Percentiles rank a stretch among this genome's conserved stretches.
Evolutionary conservation across 1,139 yeast species (phyloP).

Genomic region (Wickerhamomyces sp.): DNA sequence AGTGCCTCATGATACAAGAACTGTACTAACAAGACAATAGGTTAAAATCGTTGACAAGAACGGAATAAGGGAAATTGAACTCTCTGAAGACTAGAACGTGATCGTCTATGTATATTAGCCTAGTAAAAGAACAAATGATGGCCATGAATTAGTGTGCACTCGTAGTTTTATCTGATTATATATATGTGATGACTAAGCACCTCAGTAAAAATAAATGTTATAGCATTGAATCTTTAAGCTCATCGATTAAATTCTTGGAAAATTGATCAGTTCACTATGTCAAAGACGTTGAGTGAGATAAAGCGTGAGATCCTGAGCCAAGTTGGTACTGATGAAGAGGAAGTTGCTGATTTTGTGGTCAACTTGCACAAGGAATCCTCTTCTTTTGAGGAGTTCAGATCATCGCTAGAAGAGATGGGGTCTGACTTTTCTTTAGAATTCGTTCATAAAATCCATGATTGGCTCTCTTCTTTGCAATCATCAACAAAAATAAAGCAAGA

Average conservation of each 20-base stretch:
- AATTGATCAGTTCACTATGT: no score
- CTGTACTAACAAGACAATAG: constrained; percentile 19
- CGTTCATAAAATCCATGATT: constrained; percentile 9
- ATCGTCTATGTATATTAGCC: not conserved
- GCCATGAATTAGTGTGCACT: no score
- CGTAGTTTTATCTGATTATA: no score
- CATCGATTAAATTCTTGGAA: no score
- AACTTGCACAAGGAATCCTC: constrained; percentile 40
- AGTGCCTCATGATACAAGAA: not conserved
- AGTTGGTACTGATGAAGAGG: constrained; percentile 35
- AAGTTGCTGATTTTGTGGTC: constrained; percentile 55
- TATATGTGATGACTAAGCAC: constrained; percentile 2
- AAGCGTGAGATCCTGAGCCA: constrained; percentile 13
- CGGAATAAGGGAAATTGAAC: constrained; percentile 57
- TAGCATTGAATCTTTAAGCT: no score
- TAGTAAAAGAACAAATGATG: not conserved
- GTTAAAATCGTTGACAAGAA: constrained; percentile 75
- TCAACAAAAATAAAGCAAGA: constrained; percentile 6
- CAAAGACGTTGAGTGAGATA: constrained; percentile 5
- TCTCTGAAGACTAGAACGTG: constrained; percentile 2
- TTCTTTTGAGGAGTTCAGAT: constrained; percentile 34
- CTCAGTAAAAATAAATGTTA: no score
- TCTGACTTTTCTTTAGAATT: constrained; percentile 48
- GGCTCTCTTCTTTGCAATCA: constrained; percentile 6
- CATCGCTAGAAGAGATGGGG: constrained; percentile 51